A percentile compares a stretch with the other conserved stretches of the same genome.
Conservation (phyloP, 1,284 basidiomycete species). For the Puccinia triticina region DNA sequence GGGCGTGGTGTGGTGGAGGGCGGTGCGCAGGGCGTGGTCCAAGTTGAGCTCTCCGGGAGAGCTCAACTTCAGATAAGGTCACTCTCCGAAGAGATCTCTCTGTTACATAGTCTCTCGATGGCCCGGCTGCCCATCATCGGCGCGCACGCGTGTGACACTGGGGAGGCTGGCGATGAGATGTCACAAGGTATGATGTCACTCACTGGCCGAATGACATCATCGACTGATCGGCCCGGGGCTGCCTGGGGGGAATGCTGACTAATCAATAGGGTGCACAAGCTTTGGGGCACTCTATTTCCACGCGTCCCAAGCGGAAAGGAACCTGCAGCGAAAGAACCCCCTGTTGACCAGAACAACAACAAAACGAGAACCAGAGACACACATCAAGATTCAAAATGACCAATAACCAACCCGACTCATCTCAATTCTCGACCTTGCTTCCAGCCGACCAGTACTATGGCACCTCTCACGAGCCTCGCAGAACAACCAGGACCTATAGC, state of each 20-base stretch:
- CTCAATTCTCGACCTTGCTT: not conserved
- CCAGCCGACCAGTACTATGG: conserved; percentile 31
- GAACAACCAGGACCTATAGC: conserved; percentile 28
- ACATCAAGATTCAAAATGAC: not conserved
- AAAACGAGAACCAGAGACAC: not conserved
- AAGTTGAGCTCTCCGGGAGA: no score
- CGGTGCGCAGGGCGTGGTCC: no score
- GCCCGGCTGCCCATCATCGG: no score
- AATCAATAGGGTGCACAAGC: no score
- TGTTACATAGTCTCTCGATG: no score
- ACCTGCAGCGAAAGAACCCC: no score
- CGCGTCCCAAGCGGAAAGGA: no score
- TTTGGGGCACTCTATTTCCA: no score
- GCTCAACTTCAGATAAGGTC: no score
- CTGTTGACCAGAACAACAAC: not conserved
- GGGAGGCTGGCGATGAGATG: not conserved
- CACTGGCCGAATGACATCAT: not conserved
- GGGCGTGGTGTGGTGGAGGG: no score
- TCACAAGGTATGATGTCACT: conserved; percentile 2
- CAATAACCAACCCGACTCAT: not conserved
- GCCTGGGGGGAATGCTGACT: no score
- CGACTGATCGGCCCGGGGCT: not conserved
- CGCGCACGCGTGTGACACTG: not conserved
- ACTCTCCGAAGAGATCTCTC: no score
- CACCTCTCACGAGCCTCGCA: conserved; percentile 23